phyloP scores from a whole-genome alignment of 2,329 filamentous ascomycete genomes.

The Cercospora nicotianae region DNA sequence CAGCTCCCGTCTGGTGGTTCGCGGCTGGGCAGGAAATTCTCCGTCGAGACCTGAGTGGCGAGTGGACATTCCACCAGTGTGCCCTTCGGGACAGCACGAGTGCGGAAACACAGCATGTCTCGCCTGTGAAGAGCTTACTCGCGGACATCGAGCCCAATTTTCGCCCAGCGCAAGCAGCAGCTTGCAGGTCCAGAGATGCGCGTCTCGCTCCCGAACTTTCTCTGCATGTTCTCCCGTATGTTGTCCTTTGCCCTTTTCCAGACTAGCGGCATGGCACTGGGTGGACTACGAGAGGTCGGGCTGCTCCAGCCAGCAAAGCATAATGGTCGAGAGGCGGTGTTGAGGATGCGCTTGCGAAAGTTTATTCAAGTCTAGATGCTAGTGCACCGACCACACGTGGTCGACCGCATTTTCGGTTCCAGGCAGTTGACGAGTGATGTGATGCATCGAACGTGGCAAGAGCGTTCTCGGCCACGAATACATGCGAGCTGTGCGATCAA shows the following conservation, averaged over 20 bases:
- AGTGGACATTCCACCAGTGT: background rate
- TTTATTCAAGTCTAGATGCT: slow-evolving; percentile 8
- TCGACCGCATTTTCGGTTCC: background rate
- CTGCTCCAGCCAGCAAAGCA: slow-evolving; percentile 3
- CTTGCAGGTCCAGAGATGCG: background rate
- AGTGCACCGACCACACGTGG: background rate
- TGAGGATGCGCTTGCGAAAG: background rate
- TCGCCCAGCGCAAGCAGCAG: background rate
- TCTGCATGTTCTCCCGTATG: background rate
- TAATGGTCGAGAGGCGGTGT: background rate
- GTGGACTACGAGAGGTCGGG: background rate
- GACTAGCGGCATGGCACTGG: background rate
- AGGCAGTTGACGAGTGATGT: background rate
- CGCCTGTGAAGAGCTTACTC: slow-evolving; percentile 3
- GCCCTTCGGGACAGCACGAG: background rate
- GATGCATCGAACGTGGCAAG: background rate
- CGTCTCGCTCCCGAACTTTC: background rate
- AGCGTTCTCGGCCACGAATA: background rate
- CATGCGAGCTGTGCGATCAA: background rate
- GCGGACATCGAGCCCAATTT: background rate
- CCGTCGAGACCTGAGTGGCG: background rate
- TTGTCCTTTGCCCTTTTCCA: background rate
- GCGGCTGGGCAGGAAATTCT: background rate
- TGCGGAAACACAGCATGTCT: background rate
- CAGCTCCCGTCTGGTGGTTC: background rate